Evolutionary conservation across 2,329 filamentous ascomycete genomes (phyloP).

Genomic region (Clonostachys rhizophaga): DNA sequence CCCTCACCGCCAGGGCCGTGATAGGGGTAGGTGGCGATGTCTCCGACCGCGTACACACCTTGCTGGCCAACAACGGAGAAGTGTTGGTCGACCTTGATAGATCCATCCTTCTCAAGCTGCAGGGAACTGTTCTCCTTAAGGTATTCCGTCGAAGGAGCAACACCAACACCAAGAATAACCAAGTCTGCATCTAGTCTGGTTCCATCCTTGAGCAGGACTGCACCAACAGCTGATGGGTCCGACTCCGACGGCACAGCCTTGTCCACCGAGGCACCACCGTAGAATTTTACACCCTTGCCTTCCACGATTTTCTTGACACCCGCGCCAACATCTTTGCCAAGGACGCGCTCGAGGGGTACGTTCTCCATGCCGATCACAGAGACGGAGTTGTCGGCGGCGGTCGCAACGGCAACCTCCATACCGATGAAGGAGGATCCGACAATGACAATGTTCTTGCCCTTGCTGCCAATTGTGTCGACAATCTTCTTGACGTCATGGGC

Average conservation of each 20-base stretch:
- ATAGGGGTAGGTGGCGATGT: conserved; percentile 95
- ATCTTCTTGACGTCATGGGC: conserved; percentile 78
- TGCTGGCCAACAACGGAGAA: conserved; percentile 73
- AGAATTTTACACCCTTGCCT: conserved; percentile 84
- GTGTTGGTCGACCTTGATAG: conserved; percentile 72
- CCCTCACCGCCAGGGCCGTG: conserved; percentile 80
- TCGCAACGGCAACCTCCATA: conserved; percentile 92
- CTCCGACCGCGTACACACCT: conserved; percentile 88
- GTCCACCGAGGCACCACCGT: conserved; percentile 75
- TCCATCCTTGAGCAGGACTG: conserved; percentile 80
- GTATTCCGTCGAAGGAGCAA: conserved; percentile 80
- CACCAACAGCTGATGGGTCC: conserved; percentile 69
- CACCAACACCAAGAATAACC: conserved; percentile 87
- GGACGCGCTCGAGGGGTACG: conserved; percentile 77
- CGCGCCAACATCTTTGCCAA: conserved; percentile 75
- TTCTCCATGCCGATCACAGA: conserved; percentile 86
- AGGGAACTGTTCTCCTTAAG: conserved; percentile 68
- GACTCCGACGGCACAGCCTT: conserved; percentile 70
- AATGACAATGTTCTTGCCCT: conserved; percentile 88
- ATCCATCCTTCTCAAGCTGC: conserved; percentile 77
- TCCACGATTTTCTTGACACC: conserved; percentile 78
- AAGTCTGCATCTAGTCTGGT: conserved; percentile 81
- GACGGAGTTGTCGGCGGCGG: conserved; percentile 74
- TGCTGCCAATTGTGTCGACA: conserved; percentile 70
- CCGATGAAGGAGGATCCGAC: conserved; percentile 95